These are phyloP conservation scores for Volvariella surrecta DNA, from an alignment of 1,284 basidiomycete genomes.

Conservation along the genomic window DNA sequence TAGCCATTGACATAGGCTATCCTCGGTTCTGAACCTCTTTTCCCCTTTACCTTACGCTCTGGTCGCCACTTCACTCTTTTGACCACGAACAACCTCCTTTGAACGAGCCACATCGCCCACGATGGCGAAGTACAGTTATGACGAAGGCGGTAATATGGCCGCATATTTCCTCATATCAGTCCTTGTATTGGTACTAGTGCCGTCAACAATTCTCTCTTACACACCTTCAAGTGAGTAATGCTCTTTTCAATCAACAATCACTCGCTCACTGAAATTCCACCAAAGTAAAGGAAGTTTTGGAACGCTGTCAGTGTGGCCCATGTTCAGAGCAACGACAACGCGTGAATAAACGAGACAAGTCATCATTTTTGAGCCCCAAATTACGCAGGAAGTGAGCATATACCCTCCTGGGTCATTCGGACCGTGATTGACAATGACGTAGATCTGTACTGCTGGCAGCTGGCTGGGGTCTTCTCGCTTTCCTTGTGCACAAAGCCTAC, in stretches of 20 bases:
- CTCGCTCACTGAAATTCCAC: conserved; percentile 3
- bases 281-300: conserved; percentile 19
- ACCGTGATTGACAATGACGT: no score
- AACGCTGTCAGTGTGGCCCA: conserved; percentile 59
- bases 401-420: conserved; percentile 7
- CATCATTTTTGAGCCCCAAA: conserved; percentile 34
- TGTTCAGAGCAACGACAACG: conserved; percentile 52
- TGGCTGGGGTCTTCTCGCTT: conserved; percentile 74
- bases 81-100: not conserved
- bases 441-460: conserved; percentile 51
- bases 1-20: conserved; percentile 1
- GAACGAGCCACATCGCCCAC: conserved; percentile 9
- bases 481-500: conserved; percentile 62
- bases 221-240: conserved; percentile 27
- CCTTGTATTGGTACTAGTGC: conserved; percentile 73
- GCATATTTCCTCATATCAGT: conserved; percentile 86
- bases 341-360: conserved; percentile 33
- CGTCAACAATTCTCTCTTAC: conserved; percentile 54
- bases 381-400: conserved; percentile 35
- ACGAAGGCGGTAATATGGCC: conserved; percentile 85
- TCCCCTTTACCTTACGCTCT: not conserved
- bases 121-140: conserved; percentile 81
- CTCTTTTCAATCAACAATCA: conserved; percentile 5
- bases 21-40: not conserved
- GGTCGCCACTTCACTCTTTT: not conserved